phyloP scores from a whole-genome alignment of 257 asterid genomes.

The Leonotis leonurus region DNA sequence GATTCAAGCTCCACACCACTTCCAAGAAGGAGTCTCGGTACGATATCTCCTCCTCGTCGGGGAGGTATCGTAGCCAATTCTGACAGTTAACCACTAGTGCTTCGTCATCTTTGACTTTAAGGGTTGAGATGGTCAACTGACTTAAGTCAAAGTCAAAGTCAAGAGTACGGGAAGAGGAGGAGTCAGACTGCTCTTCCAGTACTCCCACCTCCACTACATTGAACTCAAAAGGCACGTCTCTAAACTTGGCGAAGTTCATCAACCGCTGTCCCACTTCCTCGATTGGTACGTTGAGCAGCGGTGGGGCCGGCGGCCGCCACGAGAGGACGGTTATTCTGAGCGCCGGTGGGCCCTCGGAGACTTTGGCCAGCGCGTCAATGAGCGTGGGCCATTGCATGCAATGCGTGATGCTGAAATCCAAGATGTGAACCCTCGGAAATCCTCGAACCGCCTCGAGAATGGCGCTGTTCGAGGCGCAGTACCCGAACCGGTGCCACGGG shows the following conservation, averaged over 20 bases:
- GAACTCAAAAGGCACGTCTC: conserved; percentile 61
- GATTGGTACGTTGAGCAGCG: conserved; percentile 41
- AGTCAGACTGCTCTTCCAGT: not conserved
- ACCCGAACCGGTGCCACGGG: conserved; percentile 83
- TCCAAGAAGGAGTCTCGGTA: conserved; percentile 42
- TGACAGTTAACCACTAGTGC: conserved; percentile 64
- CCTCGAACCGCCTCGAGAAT: conserved; percentile 42
- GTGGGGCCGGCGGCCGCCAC: conserved; percentile 56
- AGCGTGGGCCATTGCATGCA: conserved; percentile 91
- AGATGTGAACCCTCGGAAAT: conserved; percentile 35
- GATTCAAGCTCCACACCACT: conserved; percentile 29
- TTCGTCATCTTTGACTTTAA: conserved; percentile 39
- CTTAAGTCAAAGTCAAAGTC: conserved; percentile 28
- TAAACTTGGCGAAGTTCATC: conserved; percentile 49
- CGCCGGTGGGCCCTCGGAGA: conserved; percentile 36
- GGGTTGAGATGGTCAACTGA: conserved; percentile 25
- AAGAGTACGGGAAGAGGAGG: not conserved
- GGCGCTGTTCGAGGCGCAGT: conserved; percentile 56
- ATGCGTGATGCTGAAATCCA: conserved; percentile 65
- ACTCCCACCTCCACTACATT: conserved; percentile 28
- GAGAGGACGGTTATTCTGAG: conserved; percentile 46
- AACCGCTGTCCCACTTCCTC: conserved; percentile 58
- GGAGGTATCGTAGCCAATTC: conserved; percentile 56
- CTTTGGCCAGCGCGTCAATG: conserved; percentile 48
- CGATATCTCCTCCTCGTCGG: conserved; percentile 28